phyloP scores from a whole-genome alignment of 805 yeast species.

The Saccharomycopsis fodiens region DNA sequence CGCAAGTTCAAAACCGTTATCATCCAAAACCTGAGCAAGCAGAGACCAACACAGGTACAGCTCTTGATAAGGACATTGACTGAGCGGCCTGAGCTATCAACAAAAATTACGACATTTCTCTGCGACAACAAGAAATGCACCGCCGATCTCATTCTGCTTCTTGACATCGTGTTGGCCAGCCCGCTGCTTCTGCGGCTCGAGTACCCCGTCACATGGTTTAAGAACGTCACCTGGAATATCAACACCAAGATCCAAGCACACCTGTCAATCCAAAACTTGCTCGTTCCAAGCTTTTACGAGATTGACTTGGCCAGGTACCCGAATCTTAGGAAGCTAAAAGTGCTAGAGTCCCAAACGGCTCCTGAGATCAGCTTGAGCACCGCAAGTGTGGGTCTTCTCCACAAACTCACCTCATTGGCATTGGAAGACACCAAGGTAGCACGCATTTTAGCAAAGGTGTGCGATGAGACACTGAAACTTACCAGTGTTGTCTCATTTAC shows the following conservation, averaged over 20 bases:
- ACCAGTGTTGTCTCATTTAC: slow-evolving; percentile 8
- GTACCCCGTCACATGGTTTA: slow-evolving; percentile 11
- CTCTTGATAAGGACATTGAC: neutral
- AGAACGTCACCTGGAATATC: slow-evolving; percentile 5
- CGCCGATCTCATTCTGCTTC: neutral
- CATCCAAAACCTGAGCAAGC: neutral
- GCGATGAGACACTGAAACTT: neutral
- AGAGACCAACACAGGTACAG: neutral
- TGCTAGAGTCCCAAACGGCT: slow-evolving; percentile 5
- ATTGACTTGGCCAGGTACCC: slow-evolving; percentile 5
- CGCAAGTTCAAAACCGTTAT: neutral
- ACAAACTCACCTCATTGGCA: slow-evolving; percentile 13
- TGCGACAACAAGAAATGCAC: slow-evolving; percentile 2
- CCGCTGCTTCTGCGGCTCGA: slow-evolving; percentile 3
- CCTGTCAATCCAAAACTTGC: neutral
- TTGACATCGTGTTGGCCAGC: neutral
- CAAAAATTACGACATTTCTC: slow-evolving; percentile 1
- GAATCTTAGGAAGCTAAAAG: slow-evolving; percentile 4
- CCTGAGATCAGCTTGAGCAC: neutral
- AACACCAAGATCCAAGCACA: slow-evolving; percentile 5
- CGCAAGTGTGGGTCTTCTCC: neutral
- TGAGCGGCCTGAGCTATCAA: neutral
- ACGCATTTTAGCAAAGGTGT: neutral
- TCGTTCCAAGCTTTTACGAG: slow-evolving; percentile 12
- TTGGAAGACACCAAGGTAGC: slow-evolving; percentile 14